Evolutionary conservation across 768 basidiomycete genomes (phyloP).

Genomic region (Boletus patriciae): DNA sequence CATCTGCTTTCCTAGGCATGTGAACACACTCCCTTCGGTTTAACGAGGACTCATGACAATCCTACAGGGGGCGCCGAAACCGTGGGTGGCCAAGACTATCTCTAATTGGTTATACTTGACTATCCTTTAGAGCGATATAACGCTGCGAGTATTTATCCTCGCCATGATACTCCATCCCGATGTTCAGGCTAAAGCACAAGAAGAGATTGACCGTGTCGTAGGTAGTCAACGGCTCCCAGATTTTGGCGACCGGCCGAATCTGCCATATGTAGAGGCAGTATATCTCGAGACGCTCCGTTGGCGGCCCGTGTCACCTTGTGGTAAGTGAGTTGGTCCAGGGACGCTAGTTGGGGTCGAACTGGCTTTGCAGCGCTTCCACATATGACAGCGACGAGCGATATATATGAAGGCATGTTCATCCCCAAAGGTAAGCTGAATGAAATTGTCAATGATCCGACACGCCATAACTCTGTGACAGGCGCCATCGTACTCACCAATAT

Average conservation of each 20-base stretch:
- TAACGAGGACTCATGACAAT: background rate
- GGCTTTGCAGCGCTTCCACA: conserved; percentile 22
- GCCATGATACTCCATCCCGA: conserved; percentile 37
- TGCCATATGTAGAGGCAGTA: conserved; percentile 36
- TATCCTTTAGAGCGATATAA: conserved; percentile 12
- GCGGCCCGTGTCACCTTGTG: conserved; percentile 28
- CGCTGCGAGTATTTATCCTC: conserved; percentile 29
- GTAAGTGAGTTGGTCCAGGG: conserved; percentile 16
- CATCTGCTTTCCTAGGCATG: conserved; percentile 25
- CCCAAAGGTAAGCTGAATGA: conserved; percentile 23
- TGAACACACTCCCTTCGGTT: background rate
- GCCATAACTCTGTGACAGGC: conserved; percentile 5
- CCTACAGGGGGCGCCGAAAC: conserved; percentile 29
- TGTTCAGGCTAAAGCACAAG: conserved; percentile 31
- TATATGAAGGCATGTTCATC: conserved; percentile 33
- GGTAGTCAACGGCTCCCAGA: conserved; percentile 32
- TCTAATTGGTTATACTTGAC: background rate
- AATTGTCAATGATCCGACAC: background rate
- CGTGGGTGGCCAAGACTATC: conserved; percentile 9
- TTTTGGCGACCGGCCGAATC: conserved; percentile 24
- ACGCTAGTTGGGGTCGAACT: background rate
- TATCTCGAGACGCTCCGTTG: conserved; percentile 35
- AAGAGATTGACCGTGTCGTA: conserved; percentile 33
- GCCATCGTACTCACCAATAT: conserved; percentile 25
- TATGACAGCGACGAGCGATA: conserved; percentile 22